Conservation (phyloP, 805 yeast species). For the Yarrowia alimentaria region DNA sequence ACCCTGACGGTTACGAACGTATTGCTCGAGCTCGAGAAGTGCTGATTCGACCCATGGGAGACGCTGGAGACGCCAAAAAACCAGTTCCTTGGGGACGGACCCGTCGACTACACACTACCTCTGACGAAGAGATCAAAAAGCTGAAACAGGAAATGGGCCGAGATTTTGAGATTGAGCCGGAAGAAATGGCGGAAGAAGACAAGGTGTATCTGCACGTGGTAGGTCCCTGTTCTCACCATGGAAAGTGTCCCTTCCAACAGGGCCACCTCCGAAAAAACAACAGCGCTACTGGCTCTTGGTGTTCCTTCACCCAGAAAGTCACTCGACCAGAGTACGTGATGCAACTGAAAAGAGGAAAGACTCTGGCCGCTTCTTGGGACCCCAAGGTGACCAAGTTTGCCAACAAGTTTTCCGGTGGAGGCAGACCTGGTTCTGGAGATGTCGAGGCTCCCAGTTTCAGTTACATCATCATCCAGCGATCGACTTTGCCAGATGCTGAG, state of each 20-base stretch:
- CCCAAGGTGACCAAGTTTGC: slow-evolving; percentile 53
- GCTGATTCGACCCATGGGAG: slow-evolving; percentile 73
- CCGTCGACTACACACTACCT: not conserved
- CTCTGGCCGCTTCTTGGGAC: slow-evolving; percentile 70
- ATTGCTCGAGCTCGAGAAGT: slow-evolving; percentile 88
- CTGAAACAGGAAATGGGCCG: slow-evolving; percentile 13
- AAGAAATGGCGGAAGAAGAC: slow-evolving; percentile 30
- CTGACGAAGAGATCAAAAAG: not conserved
- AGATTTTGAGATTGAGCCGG: slow-evolving; percentile 1
- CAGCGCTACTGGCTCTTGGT: slow-evolving; percentile 63
- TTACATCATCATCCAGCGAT: slow-evolving; percentile 70
- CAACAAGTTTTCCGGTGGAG: slow-evolving; percentile 60
- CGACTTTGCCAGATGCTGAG: slow-evolving; percentile 38
- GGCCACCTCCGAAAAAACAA: slow-evolving; percentile 58
- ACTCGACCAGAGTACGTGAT: slow-evolving; percentile 74
- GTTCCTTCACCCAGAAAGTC: slow-evolving; percentile 69
- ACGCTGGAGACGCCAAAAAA: slow-evolving; percentile 33
- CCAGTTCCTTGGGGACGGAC: slow-evolving; percentile 30
- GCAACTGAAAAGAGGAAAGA: slow-evolving; percentile 81
- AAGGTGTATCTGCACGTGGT: slow-evolving; percentile 61
- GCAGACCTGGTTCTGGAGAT: slow-evolving; percentile 70
- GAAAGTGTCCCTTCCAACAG: slow-evolving; percentile 79
- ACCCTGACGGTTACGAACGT: slow-evolving; percentile 82
- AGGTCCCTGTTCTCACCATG: slow-evolving; percentile 92
- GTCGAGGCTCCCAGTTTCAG: slow-evolving; percentile 70